A percentile compares a stretch with the other conserved stretches of the same genome.
Evolutionary conservation across 192 early-diverging fungal genomes (phyloP).

Genomic region (Pecoramyces ruminantium): DNA sequence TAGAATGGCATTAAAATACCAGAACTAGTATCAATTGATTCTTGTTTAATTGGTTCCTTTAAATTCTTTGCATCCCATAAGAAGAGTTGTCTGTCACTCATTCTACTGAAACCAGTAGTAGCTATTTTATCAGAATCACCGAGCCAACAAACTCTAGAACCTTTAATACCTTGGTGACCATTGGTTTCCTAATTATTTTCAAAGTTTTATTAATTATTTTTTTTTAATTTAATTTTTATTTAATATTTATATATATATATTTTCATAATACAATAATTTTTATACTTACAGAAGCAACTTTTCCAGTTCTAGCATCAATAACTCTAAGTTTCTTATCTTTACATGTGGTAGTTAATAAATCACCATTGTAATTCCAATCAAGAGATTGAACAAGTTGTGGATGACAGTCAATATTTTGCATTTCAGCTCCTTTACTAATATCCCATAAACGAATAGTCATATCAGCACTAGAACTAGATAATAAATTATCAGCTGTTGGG

Average conservation of each 20-base stretch:
- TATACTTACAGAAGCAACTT: conserved; percentile 39
- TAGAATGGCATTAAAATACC: conserved; percentile 96
- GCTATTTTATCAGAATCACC: conserved; percentile 60
- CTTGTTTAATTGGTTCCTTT: conserved; percentile 46
- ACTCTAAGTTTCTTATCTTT: conserved; percentile 93
- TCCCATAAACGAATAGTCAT: conserved; percentile 81
- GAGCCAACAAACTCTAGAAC: conserved; percentile 80
- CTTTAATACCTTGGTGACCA: conserved; percentile 94
- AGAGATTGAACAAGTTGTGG: conserved; percentile 83
- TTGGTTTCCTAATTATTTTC: conserved; percentile 56
- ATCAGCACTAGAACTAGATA: conserved; percentile 78
- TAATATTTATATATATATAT: conserved; percentile 1
- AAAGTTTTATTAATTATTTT: too few species aligned
- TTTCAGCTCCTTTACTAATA: conserved; percentile 61
- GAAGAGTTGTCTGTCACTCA: conserved; percentile 84
- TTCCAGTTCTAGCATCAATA: conserved; percentile 78
- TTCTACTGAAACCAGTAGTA: conserved; percentile 88
- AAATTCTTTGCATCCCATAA: conserved; percentile 68
- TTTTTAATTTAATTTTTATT: too few species aligned
- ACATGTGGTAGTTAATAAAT: conserved; percentile 70
- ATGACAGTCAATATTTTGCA: conserved; percentile 64
- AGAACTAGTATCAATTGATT: conserved; percentile 76
- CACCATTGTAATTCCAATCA: conserved; percentile 75
- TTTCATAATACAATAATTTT: neutral
- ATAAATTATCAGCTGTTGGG: conserved; percentile 83